Percentiles rank a stretch among this genome's conserved stretches.
Conservation (phyloP, 345 rosid species). For the Euclidium syriacum region DNA sequence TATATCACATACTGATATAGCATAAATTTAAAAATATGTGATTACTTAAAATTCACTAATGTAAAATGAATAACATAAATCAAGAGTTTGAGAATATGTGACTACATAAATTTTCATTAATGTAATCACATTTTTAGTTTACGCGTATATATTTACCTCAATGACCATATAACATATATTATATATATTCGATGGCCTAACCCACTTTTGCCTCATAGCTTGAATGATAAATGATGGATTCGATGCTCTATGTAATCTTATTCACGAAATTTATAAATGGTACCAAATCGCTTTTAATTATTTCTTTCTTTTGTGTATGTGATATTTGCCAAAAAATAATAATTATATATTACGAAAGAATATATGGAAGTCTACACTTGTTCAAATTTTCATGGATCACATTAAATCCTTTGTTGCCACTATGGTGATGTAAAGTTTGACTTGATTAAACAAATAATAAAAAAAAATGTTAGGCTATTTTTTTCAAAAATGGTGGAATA, state of each 20-base stretch:
- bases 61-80: background rate
- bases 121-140: background rate
- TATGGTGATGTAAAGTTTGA: conserved; percentile 8
- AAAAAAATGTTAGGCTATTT: background rate
- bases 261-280: background rate
- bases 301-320: background rate
- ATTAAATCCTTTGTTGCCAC: background rate
- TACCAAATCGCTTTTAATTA: background rate
- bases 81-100: background rate
- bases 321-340: background rate
- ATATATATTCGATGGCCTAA: conserved; percentile 22
- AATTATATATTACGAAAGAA: conserved; percentile 1
- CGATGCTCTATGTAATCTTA: conserved; percentile 12
- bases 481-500: background rate
- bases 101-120: background rate
- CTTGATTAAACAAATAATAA: background rate
- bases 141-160: background rate
- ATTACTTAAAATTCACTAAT: background rate
- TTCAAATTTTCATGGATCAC: conserved; percentile 4
- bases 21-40: no score
- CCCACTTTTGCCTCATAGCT: conserved; percentile 23
- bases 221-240: conserved; percentile 9
- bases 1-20: no score
- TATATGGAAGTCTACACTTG: conserved; percentile 9
- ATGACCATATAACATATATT: background rate